These are phyloP conservation scores for Floccularia luteovirens DNA, from an alignment of 768 basidiomycete genomes.

Conservation along the genomic window DNA sequence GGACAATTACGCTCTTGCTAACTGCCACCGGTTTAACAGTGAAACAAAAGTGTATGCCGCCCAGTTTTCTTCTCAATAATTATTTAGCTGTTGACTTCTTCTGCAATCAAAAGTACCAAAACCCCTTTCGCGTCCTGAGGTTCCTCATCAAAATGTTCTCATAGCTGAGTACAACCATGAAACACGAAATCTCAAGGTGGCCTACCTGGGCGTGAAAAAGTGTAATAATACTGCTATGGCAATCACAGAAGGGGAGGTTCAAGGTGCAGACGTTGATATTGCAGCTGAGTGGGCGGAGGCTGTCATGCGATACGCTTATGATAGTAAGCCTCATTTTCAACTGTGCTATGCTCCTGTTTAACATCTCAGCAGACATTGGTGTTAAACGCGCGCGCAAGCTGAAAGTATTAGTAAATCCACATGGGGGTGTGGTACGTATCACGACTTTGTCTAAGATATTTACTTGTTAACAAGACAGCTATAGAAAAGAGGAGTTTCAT, in stretches of 20 bases:
- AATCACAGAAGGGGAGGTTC: constrained; percentile 32
- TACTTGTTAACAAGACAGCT: constrained; percentile 1
- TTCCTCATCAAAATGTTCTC: constrained; percentile 43
- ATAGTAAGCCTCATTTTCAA: constrained; percentile 36
- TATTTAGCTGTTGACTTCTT: too few species aligned
- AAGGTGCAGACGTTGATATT: constrained; percentile 18
- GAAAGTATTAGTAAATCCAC: constrained; percentile 72
- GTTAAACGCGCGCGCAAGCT: constrained; percentile 48
- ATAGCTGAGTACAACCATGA: constrained; percentile 32
- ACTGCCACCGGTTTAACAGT: too few species aligned
- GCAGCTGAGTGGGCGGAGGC: constrained; percentile 45
- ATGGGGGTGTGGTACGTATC: constrained; percentile 62
- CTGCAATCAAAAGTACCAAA: neutral
- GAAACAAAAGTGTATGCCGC: too few species aligned
- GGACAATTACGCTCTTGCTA: too few species aligned
- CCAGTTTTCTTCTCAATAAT: neutral
- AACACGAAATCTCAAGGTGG: constrained; percentile 31
- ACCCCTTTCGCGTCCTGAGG: constrained; percentile 19
- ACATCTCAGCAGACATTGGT: constrained; percentile 25
- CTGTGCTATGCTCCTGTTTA: too few species aligned
- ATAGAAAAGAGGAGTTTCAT: constrained; percentile 53
- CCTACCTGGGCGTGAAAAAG: constrained; percentile 36
- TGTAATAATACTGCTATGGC: constrained; percentile 29
- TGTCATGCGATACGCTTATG: constrained; percentile 53
- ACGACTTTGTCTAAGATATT: constrained; percentile 3